Base-by-base conservation (phyloP, 768 basidiomycete species). In the Boletus reticuloceps region DNA sequence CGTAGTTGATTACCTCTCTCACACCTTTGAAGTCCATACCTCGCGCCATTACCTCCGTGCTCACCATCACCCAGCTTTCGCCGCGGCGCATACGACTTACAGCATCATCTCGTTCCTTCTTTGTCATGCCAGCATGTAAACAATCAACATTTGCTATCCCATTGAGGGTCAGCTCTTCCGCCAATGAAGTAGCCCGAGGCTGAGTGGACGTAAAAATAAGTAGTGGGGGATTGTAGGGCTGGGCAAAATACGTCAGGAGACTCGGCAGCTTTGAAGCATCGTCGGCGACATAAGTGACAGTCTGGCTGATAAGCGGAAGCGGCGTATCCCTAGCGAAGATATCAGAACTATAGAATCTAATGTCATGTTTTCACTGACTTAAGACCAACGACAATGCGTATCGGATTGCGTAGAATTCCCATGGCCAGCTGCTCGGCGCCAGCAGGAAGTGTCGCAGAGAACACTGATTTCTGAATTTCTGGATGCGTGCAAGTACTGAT, bases 11-110 rank as follows among this genome's bases (percentile, higher is more conserved):
- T 11, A 99, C 94, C 66, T 98, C 91, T 55, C 86, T 79, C 49
- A 96, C 84, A 11, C 95, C 94, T 69, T 88, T 90, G 77, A 99
- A 98, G 68, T 98, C 97, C 88, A 99, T 94, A 4, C 97, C 97
- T 62, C 97, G 82, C 22, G 93, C 94, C 91, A 98, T 91, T 48
- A 98, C 91, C 69, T 99, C 97, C 22, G 97, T 99, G 60, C 88
- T 91, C 44, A 99, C 82, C 82, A 98, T 83, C 34, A 95, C 84
- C 97, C 97, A 98, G 56, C 91, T 89, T 67, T 91, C 83, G 0
- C 95, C 97, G 63, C 79, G 80, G 27, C 91, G 85, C 87, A 99
- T 96, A 34, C 88, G 82, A 39, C 79, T 77, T 11, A 97, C 79
- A 17, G 89, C 85, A 64, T 94, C 85, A 63, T 95, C 92, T 51